These are phyloP conservation scores for Talaromyces piceae DNA, from an alignment of 2,329 filamentous ascomycete species.

Conservation along the genomic window DNA sequence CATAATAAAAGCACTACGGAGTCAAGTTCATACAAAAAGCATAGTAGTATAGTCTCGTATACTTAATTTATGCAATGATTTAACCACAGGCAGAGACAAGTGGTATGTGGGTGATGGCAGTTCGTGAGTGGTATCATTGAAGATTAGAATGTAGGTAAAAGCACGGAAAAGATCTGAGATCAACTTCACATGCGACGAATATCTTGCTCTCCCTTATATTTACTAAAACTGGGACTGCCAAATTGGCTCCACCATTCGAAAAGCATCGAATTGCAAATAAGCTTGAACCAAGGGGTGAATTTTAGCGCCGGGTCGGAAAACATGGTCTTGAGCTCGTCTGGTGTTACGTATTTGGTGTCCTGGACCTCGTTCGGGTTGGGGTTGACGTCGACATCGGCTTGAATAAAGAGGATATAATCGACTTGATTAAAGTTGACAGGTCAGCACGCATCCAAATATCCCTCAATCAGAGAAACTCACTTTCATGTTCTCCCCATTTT, in stretches of 20 bases:
- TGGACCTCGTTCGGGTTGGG: conserved; percentile 83
- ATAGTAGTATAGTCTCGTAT: background rate
- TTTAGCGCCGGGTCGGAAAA: conserved; percentile 72
- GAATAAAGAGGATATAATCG: conserved; percentile 98
- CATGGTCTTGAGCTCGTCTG: conserved; percentile 74
- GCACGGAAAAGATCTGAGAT: too few species aligned
- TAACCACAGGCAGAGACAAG: background rate
- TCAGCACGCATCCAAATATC: background rate
- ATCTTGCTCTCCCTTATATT: conserved; percentile 76
- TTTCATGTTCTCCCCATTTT: conserved; percentile 98
- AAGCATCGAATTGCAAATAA: conserved; percentile 95
- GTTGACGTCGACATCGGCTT: conserved; percentile 78
- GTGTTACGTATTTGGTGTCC: conserved; percentile 74
- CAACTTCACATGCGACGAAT: conserved; percentile 84
- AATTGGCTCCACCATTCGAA: conserved; percentile 96
- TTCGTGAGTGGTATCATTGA: background rate
- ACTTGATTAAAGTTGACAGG: conserved; percentile 46
- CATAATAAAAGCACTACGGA: background rate
- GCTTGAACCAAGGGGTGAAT: conserved; percentile 98
- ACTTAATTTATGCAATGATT: background rate
- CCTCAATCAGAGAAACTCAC: conserved; percentile 46
- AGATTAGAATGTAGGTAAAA: too few species aligned
- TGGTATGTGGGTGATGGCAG: background rate
- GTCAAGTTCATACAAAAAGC: background rate
- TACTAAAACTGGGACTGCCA: conserved; percentile 65